These are phyloP conservation scores for Penicillium janthinellum DNA, from an alignment of 2,329 filamentous ascomycete genomes.

Conservation along the genomic window DNA sequence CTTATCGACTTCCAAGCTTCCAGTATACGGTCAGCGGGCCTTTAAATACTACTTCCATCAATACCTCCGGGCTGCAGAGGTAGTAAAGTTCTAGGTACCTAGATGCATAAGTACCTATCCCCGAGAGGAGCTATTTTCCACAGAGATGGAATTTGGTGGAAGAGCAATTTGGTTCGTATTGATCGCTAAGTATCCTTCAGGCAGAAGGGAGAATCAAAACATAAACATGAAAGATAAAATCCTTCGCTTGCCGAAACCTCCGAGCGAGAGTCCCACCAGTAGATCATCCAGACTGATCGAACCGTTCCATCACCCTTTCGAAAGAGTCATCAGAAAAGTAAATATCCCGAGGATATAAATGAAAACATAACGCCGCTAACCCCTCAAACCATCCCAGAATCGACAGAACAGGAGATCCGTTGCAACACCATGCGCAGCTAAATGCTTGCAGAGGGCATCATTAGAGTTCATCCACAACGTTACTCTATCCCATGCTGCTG, in stretches of 20 bases:
- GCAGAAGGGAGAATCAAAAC: conserved; percentile 12
- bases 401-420: conserved; percentile 33
- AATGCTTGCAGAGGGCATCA: conserved; percentile 38
- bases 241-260: neutral
- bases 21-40: no score
- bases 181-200: conserved; percentile 1
- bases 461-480: conserved; percentile 45
- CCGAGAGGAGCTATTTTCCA: no score
- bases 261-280: conserved; percentile 4
- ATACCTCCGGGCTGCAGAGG: no score
- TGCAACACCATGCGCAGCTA: conserved; percentile 33
- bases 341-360: conserved; percentile 34
- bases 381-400: conserved; percentile 40
- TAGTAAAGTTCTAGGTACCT: no score
- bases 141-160: neutral
- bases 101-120: no score
- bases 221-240: conserved; percentile 23
- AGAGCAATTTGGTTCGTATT: conserved; percentile 11
- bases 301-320: conserved; percentile 32
- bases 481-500: conserved; percentile 98
- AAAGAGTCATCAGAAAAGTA: conserved; percentile 33
- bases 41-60: no score
- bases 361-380: conserved; percentile 43
- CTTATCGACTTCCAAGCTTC: no score
- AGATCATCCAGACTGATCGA: conserved; percentile 12